Conservation (phyloP, 257 asterid species). For the Handroanthus guayacan region DNA sequence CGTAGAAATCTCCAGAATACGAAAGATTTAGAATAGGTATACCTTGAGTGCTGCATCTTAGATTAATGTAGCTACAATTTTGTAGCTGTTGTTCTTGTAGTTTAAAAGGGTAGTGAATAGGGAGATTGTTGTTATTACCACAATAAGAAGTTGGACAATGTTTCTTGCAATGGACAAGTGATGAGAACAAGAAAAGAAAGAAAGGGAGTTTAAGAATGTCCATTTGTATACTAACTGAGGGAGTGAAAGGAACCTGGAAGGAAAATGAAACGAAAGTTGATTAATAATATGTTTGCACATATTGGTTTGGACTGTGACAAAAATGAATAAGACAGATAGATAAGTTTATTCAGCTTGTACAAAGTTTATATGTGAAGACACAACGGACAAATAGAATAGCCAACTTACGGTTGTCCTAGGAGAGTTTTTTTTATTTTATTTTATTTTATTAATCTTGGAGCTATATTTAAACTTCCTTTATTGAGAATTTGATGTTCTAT, state of each 20-base stretch:
- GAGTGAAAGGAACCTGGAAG: not conserved
- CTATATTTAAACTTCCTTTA: no score
- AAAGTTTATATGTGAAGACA: not conserved
- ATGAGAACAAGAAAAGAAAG: slow-evolving; percentile 17
- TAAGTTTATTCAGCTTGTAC: slow-evolving; percentile 7
- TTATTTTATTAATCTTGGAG: no score
- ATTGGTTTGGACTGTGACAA: slow-evolving; percentile 1
- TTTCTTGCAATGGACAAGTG: slow-evolving; percentile 27
- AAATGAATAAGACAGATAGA: slow-evolving; percentile 8
- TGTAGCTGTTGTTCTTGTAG: slow-evolving; percentile 35
- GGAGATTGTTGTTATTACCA: slow-evolving; percentile 26
- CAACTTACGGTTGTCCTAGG: no score
- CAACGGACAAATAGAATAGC: no score
- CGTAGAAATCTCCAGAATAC: slow-evolving; percentile 33
- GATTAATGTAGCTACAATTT: slow-evolving; percentile 38
- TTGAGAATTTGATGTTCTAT: no score
- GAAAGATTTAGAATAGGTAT: slow-evolving; percentile 33
- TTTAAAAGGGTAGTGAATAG: slow-evolving; percentile 38
- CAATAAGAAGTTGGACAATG: slow-evolving; percentile 42
- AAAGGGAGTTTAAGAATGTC: slow-evolving; percentile 9
- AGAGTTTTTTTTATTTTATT: no score
- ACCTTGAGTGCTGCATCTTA: slow-evolving; percentile 38
- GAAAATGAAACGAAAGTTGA: not conserved
- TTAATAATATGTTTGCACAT: not conserved
- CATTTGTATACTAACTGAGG: not conserved